These are phyloP conservation scores for Aspergillus indologenus DNA, from an alignment of 495 filamentous ascomycete genomes.

Conservation along the genomic window DNA sequence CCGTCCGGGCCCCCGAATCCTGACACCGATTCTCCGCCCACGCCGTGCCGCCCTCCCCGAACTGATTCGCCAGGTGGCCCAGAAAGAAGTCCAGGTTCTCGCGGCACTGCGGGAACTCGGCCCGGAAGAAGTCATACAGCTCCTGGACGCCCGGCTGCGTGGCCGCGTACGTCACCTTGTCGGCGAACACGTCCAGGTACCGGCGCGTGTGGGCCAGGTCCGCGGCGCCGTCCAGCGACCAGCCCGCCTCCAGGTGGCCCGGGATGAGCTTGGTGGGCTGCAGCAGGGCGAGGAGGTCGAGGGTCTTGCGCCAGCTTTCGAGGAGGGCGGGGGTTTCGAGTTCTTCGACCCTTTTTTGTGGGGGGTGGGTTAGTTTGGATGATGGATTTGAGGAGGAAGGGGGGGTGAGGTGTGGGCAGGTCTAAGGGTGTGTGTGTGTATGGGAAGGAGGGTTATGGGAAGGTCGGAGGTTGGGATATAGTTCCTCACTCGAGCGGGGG, in stretches of 20 bases:
- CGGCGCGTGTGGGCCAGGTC: constrained; percentile 25
- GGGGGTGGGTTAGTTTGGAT: not conserved
- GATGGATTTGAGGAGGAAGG: not conserved
- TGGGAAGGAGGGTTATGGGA: too few relatives aligned
- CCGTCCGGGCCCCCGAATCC: constrained; percentile 12
- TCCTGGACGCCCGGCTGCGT: constrained; percentile 23
- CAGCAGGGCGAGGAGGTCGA: constrained; percentile 23
- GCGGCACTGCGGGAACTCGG: constrained; percentile 18
- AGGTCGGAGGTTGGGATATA: too few relatives aligned
- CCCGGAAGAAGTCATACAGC: constrained; percentile 27
- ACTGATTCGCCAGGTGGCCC: constrained; percentile 22
- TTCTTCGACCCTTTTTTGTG: constrained; percentile 25
- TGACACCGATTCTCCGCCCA: constrained; percentile 29
- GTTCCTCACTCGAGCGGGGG: too few relatives aligned
- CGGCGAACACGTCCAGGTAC: constrained; percentile 22
- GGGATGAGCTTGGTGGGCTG: constrained; percentile 23
- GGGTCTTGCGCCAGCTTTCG: constrained; percentile 23
- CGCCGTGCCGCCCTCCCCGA: constrained; percentile 21
- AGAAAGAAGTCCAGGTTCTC: constrained; percentile 26
- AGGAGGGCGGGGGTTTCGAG: constrained; percentile 26
- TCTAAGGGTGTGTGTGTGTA: too few relatives aligned
- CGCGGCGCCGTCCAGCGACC: constrained; percentile 24
- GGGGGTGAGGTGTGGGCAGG: too few relatives aligned
- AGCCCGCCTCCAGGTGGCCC: constrained; percentile 28
- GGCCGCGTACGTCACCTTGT: constrained; percentile 24